phyloP scores from a whole-genome alignment of 352 stramenopile genomes.

The Phytophthora pistaciae region DNA sequence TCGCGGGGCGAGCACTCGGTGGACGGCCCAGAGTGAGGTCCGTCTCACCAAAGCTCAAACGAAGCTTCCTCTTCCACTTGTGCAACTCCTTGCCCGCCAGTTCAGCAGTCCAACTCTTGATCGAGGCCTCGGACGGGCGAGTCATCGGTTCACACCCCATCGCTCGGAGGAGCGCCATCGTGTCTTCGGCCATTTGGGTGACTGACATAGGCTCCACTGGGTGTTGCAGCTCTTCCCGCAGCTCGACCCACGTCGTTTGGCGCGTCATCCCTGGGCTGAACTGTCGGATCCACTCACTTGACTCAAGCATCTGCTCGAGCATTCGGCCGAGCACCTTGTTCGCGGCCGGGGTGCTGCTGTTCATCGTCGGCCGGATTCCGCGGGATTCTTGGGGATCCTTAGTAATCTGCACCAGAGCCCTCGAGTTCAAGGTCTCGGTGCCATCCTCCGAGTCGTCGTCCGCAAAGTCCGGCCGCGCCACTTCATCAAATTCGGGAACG shows the following conservation, averaged over 20 bases:
- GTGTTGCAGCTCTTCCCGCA: neutral
- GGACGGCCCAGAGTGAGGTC: neutral
- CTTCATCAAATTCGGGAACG: neutral
- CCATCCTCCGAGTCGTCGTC: neutral
- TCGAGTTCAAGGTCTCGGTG: no score
- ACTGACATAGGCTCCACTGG: no score
- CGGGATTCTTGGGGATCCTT: neutral
- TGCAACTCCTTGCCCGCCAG: neutral
- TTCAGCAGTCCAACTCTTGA: neutral
- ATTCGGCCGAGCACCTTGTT: no score
- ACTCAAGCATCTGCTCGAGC: no score
- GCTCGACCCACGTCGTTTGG: slow-evolving; percentile 1
- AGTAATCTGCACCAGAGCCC: no score
- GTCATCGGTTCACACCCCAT: slow-evolving; percentile 10
- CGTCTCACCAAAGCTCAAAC: neutral
- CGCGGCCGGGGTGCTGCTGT: slow-evolving; percentile 1
- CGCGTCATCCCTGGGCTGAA: neutral
- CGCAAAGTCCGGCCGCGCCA: slow-evolving; percentile 1
- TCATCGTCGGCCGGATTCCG: neutral
- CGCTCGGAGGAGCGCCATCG: slow-evolving; percentile 2
- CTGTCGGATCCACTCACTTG: neutral
- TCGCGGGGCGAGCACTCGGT: neutral
- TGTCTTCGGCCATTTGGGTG: neutral
- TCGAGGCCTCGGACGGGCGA: neutral
- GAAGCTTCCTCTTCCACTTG: slow-evolving; percentile 8